These are phyloP conservation scores for Effrenium voratum DNA, from an alignment of 73 alveolate genomes.

Conservation along the genomic window DNA sequence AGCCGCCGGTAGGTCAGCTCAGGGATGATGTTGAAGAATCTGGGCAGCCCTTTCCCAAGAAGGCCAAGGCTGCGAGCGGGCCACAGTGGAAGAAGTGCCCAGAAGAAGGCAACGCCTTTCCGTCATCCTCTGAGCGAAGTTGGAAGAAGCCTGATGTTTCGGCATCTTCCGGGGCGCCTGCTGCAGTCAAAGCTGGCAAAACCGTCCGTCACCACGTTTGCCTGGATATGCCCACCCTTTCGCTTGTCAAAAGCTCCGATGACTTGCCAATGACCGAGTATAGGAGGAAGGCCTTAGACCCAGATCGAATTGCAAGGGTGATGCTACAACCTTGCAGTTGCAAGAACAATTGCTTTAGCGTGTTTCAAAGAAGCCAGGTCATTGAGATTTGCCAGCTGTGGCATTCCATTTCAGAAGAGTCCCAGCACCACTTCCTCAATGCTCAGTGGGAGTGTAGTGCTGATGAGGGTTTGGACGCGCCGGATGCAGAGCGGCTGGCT, in stretches of 20 bases:
- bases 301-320: conserved; percentile 7
- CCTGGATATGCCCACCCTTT: conserved; percentile 27
- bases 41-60: too few relatives aligned
- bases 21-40: too few relatives aligned
- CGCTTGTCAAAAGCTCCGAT: not conserved
- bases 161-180: too few relatives aligned
- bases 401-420: conserved; percentile 19
- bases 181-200: too few relatives aligned
- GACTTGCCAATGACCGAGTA: not conserved
- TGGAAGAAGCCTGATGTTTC: too few relatives aligned
- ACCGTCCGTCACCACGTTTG: conserved; percentile 21
- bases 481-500: too few relatives aligned
- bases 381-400: conserved; percentile 17
- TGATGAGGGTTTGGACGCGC: not conserved
- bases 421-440: conserved; percentile 30
- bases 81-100: too few relatives aligned
- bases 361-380: not conserved
- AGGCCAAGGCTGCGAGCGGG: too few relatives aligned
- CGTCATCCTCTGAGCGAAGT: too few relatives aligned
- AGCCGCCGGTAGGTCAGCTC: too few relatives aligned
- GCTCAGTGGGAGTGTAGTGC: conserved; percentile 65
- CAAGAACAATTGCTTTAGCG: not conserved
- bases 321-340: not conserved
- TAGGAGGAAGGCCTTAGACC: conserved; percentile 33
- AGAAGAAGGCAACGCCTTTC: too few relatives aligned